Conservation (phyloP, 495 filamentous ascomycete species). For the Durotheca rogersii region DNA sequence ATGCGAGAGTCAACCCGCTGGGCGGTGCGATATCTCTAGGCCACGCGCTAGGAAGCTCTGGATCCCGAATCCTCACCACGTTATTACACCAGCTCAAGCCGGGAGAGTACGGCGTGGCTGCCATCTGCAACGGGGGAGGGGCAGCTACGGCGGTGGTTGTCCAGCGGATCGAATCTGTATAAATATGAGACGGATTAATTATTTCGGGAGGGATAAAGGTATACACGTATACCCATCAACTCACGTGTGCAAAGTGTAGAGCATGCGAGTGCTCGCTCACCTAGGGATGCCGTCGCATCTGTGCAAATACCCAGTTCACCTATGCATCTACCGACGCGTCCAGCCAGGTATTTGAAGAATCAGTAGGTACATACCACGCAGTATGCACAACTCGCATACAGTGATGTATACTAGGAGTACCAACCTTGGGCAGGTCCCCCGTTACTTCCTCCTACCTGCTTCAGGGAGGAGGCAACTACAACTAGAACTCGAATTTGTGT, state of each 20-base stretch:
- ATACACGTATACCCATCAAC: neutral
- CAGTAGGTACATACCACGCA: too few relatives aligned
- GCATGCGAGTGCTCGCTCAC: too few relatives aligned
- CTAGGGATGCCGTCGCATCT: too few relatives aligned
- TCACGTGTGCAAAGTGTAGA: neutral
- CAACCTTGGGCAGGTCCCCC: too few relatives aligned
- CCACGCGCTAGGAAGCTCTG: constrained; percentile 91
- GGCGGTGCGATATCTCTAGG: constrained; percentile 94
- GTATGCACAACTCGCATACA: too few relatives aligned
- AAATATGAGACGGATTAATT: constrained; percentile 3
- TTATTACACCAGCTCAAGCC: constrained; percentile 85
- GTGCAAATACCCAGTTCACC: too few relatives aligned
- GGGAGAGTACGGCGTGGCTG: constrained; percentile 91
- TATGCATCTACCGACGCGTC: too few relatives aligned
- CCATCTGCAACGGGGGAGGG: constrained; percentile 96
- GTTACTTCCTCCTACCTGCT: too few relatives aligned
- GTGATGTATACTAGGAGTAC: too few relatives aligned
- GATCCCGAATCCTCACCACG: constrained; percentile 87
- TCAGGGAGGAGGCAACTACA: too few relatives aligned
- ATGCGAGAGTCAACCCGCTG: constrained; percentile 77
- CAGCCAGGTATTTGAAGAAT: too few relatives aligned
- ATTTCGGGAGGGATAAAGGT: neutral
- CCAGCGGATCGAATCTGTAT: constrained; percentile 75
- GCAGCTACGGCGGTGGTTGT: constrained; percentile 91
- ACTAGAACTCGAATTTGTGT: too few relatives aligned